Evolutionary conservation across 352 stramenopile species (phyloP), one percentile per base, ranked within the genome.

Genomic region (Pythium phragmitis): DNA sequence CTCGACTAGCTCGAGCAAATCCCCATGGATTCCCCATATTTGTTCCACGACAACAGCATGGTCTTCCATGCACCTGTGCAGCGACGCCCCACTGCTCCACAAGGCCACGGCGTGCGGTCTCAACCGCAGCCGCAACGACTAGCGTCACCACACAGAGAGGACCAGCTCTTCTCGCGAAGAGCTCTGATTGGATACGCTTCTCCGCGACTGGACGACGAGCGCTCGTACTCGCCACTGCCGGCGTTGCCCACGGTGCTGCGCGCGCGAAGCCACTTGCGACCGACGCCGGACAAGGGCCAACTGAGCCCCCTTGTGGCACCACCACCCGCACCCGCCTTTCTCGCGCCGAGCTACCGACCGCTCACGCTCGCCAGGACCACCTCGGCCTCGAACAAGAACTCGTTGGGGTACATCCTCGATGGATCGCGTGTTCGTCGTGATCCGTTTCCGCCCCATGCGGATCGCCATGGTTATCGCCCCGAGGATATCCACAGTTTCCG

Each of bases 11-110:
- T 19, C 33, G 41, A 52, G 7, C 26, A 50, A 1, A 23, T 39
- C 34, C 11, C 34, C 34, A 56, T 53, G 41, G 34, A 51, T 37
- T 49, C 52, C 2, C 30, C 56, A 6, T 63, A 45, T 30, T 57
- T 37, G 5, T 62, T 62, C 46, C 51, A 52, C 13, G 53, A 70
- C 41, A 57, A 34, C 3, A 68, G 33, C 46, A 68, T 70, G 50
- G 64, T 70, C 51, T 70, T 70, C 64, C 64, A 66, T 28, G 64
- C 64, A 23, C 50, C 64, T 1, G 45, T 70, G 36, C 64, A 66
- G 23, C 64, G 64, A 1, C 64, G 64, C 14, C 47, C 56, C 13
- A 14, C 21, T 14, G 13, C 30, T 0, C 19, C 19, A 2, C 46
- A 52, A 33, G 46, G n/a, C 17, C 19, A 34, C 26, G 46, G 46